Evolutionary conservation across 2,329 filamentous ascomycete genomes (phyloP).

Genomic region (Raffaelea arxii): DNA sequence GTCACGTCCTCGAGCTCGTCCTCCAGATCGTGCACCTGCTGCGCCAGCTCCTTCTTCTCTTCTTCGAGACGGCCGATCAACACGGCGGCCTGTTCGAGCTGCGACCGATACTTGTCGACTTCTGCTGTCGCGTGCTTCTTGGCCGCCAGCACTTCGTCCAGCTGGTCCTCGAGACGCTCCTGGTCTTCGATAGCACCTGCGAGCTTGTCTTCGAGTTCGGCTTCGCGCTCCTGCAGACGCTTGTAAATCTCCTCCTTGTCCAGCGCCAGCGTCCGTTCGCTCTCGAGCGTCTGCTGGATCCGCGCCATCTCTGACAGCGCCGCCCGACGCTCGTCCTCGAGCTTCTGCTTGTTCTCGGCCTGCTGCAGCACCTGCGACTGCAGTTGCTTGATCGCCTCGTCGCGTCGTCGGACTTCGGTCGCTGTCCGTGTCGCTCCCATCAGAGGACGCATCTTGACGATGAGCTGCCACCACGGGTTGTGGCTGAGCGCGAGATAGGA

Average conservation of each 20-base stretch:
- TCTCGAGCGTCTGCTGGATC: slow-evolving; percentile 90
- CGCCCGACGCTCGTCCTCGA: slow-evolving; percentile 86
- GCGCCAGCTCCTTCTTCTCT: slow-evolving; percentile 69
- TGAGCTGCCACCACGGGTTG: slow-evolving; percentile 96
- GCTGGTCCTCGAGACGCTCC: slow-evolving; percentile 83
- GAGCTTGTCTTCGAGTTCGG: slow-evolving; percentile 86
- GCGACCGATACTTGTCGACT: slow-evolving; percentile 64
- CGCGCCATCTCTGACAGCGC: slow-evolving; percentile 79
- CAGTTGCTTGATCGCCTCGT: slow-evolving; percentile 84
- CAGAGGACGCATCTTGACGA: slow-evolving; percentile 89
- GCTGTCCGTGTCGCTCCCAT: slow-evolving; percentile 86
- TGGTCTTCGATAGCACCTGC: slow-evolving; percentile 88
- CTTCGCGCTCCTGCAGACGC: slow-evolving; percentile 83
- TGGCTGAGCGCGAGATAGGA: slow-evolving; percentile 82
- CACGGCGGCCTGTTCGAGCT: slow-evolving; percentile 83
- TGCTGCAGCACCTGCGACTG: slow-evolving; percentile 77
- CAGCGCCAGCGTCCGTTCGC: slow-evolving; percentile 85
- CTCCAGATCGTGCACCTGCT: slow-evolving; percentile 61
- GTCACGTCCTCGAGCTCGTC: slow-evolving; percentile 61
- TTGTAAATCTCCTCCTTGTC: slow-evolving; percentile 99
- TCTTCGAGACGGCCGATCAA: slow-evolving; percentile 79
- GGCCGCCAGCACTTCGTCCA: slow-evolving; percentile 78
- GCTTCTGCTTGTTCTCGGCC: slow-evolving; percentile 59
- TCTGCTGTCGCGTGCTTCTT: slow-evolving; percentile 86
- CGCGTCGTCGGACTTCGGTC: slow-evolving; percentile 86